A percentile compares a stretch with the other conserved stretches of the same genome.
phyloP scores from a whole-genome alignment of 1,284 basidiomycete genomes.

The Stygiomarasmius scandens region DNA sequence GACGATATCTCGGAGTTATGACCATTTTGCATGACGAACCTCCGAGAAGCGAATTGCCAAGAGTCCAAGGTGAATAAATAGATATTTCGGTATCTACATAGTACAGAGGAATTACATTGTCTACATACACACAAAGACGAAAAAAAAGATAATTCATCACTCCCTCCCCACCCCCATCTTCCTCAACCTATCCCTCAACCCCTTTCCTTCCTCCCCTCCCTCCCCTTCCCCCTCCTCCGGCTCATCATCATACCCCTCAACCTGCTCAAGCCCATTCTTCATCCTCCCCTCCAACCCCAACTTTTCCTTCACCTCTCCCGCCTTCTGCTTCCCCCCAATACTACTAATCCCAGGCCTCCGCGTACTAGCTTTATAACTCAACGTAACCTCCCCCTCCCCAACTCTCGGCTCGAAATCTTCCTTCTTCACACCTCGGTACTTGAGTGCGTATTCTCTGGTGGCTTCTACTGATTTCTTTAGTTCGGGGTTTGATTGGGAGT shows the following conservation, averaged over 20 bases:
- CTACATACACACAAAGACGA: too few species aligned
- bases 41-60: too few species aligned
- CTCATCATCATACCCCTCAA: background rate
- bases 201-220: background rate
- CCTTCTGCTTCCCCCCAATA: background rate
- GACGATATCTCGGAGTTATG: too few species aligned
- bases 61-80: too few species aligned
- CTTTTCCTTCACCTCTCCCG: background rate
- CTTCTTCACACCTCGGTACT: slow-evolving; percentile 53
- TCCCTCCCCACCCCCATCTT: background rate
- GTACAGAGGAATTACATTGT: too few species aligned
- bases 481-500: slow-evolving; percentile 45
- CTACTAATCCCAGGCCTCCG: background rate
- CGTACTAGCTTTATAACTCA: slow-evolving; percentile 31
- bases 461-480: slow-evolving; percentile 62
- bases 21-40: too few species aligned
- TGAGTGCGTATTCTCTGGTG: slow-evolving; percentile 64
- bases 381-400: slow-evolving; percentile 53
- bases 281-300: background rate
- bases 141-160: too few species aligned
- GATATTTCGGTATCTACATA: too few species aligned
- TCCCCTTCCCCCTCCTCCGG: background rate
- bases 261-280: too few species aligned
- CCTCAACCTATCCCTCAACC: background rate
- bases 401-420: slow-evolving; percentile 67